Conservation (phyloP, 2,329 filamentous ascomycete genomes). For the Trichophyton simii region DNA sequence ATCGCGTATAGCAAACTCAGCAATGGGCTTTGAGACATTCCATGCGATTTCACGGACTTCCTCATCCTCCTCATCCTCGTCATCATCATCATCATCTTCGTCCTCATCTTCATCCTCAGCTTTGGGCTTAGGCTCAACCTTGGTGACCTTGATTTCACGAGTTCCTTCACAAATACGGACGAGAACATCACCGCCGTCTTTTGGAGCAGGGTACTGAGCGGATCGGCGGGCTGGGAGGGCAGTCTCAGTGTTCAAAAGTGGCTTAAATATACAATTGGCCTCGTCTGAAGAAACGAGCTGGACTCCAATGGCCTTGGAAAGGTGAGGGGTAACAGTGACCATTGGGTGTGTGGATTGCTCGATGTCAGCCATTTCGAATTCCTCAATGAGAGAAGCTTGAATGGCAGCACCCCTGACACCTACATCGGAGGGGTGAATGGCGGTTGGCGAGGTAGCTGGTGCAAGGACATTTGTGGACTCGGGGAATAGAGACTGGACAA, state of each 20-base stretch:
- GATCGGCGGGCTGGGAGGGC: slow-evolving; percentile 79
- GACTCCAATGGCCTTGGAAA: slow-evolving; percentile 77
- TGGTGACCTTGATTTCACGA: slow-evolving; percentile 85
- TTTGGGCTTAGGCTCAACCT: slow-evolving; percentile 61
- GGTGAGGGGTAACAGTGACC: slow-evolving; percentile 86
- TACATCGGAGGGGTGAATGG: slow-evolving; percentile 90
- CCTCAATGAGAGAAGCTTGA: slow-evolving; percentile 85
- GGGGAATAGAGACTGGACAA: slow-evolving; percentile 69
- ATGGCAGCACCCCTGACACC: slow-evolving; percentile 82
- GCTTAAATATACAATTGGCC: slow-evolving; percentile 58
- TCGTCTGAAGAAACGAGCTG: slow-evolving; percentile 42
- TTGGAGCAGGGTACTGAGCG: slow-evolving; percentile 62
- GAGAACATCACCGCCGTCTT: slow-evolving; percentile 74
- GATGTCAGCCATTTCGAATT: slow-evolving; percentile 87
- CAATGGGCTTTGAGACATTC: slow-evolving; percentile 72
- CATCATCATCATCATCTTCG: slow-evolving; percentile 51
- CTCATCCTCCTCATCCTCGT: slow-evolving; percentile 63
- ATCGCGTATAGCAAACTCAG: slow-evolving; percentile 70
- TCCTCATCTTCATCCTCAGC: slow-evolving; percentile 47
- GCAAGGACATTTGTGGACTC: slow-evolving; percentile 65
- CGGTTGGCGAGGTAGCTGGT: slow-evolving; percentile 61
- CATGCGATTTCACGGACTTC: slow-evolving; percentile 82
- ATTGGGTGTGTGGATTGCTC: slow-evolving; percentile 92
- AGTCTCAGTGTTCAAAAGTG: slow-evolving; percentile 74
- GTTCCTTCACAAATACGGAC: slow-evolving; percentile 79